Conservation (phyloP, 73 alveolate species). For the Paramecium bursaria region DNA sequence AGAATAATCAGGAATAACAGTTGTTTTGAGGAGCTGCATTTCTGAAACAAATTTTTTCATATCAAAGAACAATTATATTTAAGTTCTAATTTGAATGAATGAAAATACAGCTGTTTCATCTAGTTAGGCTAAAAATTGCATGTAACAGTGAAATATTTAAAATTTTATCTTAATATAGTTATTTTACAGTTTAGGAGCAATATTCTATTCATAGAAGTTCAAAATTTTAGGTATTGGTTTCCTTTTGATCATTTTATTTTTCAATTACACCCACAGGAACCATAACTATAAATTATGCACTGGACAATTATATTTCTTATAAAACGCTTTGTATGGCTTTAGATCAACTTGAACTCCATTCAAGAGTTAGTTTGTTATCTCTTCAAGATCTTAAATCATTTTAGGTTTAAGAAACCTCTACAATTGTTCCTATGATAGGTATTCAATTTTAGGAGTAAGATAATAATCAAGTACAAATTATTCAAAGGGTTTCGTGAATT, state of each 20-base stretch:
- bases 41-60: slow-evolving; percentile 33
- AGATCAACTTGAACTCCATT: no score
- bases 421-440: not conserved
- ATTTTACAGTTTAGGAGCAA: slow-evolving; percentile 14
- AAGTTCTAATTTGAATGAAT: not conserved
- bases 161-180: slow-evolving; percentile 5
- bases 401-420: not conserved
- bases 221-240: slow-evolving; percentile 4
- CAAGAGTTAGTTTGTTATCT: not conserved
- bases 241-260: slow-evolving; percentile 30
- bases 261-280: slow-evolving; percentile 27
- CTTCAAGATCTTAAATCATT: not conserved
- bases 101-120: not conserved
- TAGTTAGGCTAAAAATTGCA: not conserved
- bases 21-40: not conserved
- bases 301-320: not conserved
- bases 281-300: not conserved
- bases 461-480: not conserved
- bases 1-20: not conserved
- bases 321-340: not conserved
- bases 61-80: not conserved
- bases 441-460: not conserved
- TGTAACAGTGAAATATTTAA: slow-evolving; percentile 11
- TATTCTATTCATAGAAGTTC: not conserved
- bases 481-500: no score